Percentiles rank a stretch among this genome's conserved stretches.
These are phyloP conservation scores for Glarea lozoyensis DNA, from an alignment of 495 filamentous ascomycete species.

Conservation along the genomic window DNA sequence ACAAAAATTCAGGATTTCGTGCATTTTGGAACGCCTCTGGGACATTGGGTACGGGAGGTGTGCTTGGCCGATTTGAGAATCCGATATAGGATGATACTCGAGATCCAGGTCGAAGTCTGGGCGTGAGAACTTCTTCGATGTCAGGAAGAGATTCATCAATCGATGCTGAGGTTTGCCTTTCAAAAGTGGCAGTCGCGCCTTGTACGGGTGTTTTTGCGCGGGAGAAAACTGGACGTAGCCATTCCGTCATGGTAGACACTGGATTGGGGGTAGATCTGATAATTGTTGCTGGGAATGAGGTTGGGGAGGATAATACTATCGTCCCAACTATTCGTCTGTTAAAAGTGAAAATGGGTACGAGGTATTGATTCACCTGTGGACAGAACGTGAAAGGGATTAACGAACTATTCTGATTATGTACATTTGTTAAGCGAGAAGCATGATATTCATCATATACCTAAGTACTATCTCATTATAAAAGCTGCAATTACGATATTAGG, in stretches of 20 bases:
- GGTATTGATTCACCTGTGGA: neutral
- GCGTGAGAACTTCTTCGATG: neutral
- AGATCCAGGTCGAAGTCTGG: slow-evolving; percentile 3
- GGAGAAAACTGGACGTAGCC: slow-evolving; percentile 15
- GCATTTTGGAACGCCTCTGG: slow-evolving; percentile 9
- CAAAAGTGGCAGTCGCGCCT: neutral
- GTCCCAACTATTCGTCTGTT: neutral
- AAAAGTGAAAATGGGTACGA: neutral
- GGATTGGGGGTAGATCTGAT: too few relatives aligned
- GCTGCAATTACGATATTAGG: too few relatives aligned
- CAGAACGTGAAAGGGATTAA: neutral
- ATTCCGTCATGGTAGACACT: slow-evolving; percentile 12
- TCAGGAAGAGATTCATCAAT: slow-evolving; percentile 3
- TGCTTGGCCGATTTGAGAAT: neutral
- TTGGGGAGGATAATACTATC: neutral
- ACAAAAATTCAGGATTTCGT: slow-evolving; percentile 11
- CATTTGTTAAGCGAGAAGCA: neutral
- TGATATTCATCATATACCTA: neutral
- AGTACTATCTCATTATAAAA: neutral
- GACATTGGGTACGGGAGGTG: neutral
- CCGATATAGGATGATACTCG: slow-evolving; percentile 13
- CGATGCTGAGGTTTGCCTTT: slow-evolving; percentile 3
- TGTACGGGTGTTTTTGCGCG: slow-evolving; percentile 5
- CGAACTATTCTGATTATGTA: neutral
- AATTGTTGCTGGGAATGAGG: too few relatives aligned